A percentile compares a stretch with the other conserved stretches of the same genome.
phyloP scores from a whole-genome alignment of 2,329 filamentous ascomycete genomes.

The Hysterium pulicare region DNA sequence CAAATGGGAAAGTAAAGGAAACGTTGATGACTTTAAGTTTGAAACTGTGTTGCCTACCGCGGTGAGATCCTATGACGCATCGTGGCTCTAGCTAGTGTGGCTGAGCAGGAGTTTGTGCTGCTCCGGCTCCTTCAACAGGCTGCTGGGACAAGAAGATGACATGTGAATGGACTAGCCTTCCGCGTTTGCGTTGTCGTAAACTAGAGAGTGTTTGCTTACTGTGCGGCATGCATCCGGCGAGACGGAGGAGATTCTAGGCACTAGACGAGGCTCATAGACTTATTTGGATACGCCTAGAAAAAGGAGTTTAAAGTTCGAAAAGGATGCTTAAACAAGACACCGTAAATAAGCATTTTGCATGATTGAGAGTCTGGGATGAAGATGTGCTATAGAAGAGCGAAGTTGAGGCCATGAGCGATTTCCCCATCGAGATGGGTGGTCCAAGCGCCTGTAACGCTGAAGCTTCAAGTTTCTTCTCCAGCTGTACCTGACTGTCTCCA shows the following conservation, averaged over 20 bases:
- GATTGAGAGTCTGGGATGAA: background rate
- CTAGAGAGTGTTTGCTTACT: no score
- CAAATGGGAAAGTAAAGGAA: background rate
- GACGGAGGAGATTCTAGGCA: no score
- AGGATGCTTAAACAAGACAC: no score
- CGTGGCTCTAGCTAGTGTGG: background rate
- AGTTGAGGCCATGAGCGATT: background rate
- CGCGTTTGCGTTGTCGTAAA: no score
- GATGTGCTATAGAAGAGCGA: background rate
- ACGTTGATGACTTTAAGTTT: background rate
- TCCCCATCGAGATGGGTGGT: constrained; percentile 1
- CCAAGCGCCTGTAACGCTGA: constrained; percentile 4
- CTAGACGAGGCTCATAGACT: no score
- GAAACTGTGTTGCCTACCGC: background rate
- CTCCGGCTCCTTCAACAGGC: no score
- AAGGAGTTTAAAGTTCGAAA: no score
- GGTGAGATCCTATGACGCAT: background rate
- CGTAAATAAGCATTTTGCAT: no score
- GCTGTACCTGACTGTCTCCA: constrained; percentile 7
- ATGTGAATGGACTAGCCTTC: no score
- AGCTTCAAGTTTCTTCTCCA: constrained; percentile 11
- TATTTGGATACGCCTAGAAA: no score
- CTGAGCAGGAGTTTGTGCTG: background rate
- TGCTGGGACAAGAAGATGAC: background rate
- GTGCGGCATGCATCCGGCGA: no score